Conservation (phyloP, 1,284 basidiomycete genomes). For the Puccinia polysora region DNA sequence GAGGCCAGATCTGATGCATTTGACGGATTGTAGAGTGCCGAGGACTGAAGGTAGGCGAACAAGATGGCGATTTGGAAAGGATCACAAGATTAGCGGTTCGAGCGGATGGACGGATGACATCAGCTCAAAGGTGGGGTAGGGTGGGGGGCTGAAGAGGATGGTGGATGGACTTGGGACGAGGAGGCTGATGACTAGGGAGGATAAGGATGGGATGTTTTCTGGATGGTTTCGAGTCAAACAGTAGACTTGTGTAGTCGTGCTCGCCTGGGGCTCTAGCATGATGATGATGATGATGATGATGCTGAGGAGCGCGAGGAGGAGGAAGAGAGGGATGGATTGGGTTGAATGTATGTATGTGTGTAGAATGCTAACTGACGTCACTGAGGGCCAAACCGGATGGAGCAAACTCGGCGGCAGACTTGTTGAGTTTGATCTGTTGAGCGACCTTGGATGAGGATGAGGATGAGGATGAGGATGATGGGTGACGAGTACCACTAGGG, state of each 20-base stretch:
- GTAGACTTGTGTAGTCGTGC: no score
- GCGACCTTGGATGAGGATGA: neutral
- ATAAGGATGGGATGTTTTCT: no score
- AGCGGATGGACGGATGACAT: no score
- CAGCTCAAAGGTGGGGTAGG: no score
- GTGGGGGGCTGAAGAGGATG: neutral
- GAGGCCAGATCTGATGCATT: conserved; percentile 24
- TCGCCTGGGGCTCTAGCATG: no score
- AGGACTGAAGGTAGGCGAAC: neutral
- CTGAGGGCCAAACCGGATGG: conserved; percentile 35
- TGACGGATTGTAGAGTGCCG: conserved; percentile 19
- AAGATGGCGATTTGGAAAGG: no score
- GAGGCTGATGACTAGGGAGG: neutral
- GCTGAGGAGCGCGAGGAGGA: no score
- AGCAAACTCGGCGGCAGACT: conserved; percentile 40
- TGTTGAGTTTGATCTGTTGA: conserved; percentile 35
- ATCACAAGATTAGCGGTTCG: no score
- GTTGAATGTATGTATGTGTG: no score
- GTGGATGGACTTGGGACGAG: neutral
- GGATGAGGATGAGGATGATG: neutral
- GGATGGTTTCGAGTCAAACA: no score
- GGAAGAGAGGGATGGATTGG: no score
- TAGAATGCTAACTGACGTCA: conserved; percentile 40
- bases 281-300: no score
- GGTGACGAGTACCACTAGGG: conserved; percentile 6